Conservation (phyloP, 108 stramenopile species). For the Epithemia pelagica region DNA sequence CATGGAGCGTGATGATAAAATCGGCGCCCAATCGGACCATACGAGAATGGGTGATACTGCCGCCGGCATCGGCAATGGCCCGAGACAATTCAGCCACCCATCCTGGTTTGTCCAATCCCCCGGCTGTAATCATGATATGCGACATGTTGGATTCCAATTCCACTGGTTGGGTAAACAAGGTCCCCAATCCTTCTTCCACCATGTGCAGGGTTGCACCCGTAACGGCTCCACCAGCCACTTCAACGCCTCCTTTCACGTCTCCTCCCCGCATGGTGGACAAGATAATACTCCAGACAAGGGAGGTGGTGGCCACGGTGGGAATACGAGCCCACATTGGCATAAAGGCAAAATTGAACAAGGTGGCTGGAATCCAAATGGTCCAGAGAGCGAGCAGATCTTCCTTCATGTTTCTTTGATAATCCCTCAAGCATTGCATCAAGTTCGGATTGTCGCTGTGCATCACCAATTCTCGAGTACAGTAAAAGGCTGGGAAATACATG, state of each 20-base stretch:
- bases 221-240: conserved; percentile 69
- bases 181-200: conserved; percentile 62
- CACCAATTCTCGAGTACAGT: conserved; percentile 74
- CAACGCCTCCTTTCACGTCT: conserved; percentile 51
- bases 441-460: conserved; percentile 58
- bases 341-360: conserved; percentile 84
- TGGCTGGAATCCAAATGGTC: conserved; percentile 85
- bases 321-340: conserved; percentile 87
- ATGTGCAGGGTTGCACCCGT: conserved; percentile 55
- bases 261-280: conserved; percentile 84
- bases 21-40: conserved; percentile 80
- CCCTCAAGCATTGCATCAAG: conserved; percentile 35
- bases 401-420: conserved; percentile 62
- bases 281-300: conserved; percentile 77
- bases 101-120: conserved; percentile 66
- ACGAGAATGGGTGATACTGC: conserved; percentile 78
- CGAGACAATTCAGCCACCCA: conserved; percentile 60
- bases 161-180: conserved; percentile 53
- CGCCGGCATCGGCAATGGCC: conserved; percentile 54
- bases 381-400: conserved; percentile 75
- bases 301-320: conserved; percentile 76
- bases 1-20: conserved; percentile 82
- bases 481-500: conserved; percentile 91
- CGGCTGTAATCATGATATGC: conserved; percentile 68
- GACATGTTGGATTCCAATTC: conserved; percentile 54